phyloP scores from a whole-genome alignment of 2,329 filamentous ascomycete genomes.

The Pestalotiopsis sp. region DNA sequence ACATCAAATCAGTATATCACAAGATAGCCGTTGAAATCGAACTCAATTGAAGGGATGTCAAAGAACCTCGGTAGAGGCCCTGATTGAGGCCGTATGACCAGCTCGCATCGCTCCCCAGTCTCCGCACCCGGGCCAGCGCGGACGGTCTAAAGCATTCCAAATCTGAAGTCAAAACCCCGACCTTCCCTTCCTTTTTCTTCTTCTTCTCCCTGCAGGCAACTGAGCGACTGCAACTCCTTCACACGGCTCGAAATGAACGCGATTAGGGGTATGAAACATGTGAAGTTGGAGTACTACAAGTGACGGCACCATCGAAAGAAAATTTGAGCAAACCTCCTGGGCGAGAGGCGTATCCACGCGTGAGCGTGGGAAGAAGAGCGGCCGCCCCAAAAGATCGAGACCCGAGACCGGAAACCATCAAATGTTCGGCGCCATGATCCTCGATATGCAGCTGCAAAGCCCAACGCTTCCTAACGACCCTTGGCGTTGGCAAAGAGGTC shows the following conservation, averaged over 20 bases:
- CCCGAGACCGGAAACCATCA: background rate
- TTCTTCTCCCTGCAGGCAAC: background rate
- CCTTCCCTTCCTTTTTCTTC: background rate
- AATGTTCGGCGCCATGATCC: background rate
- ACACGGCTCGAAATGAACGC: constrained; percentile 7
- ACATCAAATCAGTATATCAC: background rate
- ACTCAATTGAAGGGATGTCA: too few relatives aligned
- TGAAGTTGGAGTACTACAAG: background rate
- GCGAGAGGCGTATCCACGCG: background rate
- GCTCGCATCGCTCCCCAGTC: too few relatives aligned
- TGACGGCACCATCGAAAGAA: background rate
- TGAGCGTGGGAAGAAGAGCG: background rate
- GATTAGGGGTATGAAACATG: constrained; percentile 10
- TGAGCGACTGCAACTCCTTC: background rate
- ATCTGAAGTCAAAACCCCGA: background rate
- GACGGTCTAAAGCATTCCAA: too few relatives aligned
- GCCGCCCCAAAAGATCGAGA: background rate
- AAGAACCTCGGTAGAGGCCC: too few relatives aligned
- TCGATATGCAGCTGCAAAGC: background rate
- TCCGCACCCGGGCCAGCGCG: too few relatives aligned
- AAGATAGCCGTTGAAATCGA: background rate
- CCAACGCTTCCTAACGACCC: background rate
- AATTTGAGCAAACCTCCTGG: background rate
- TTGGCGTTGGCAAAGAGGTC: constrained; percentile 32
- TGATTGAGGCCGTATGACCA: too few relatives aligned